Percentiles rank a stretch among this genome's conserved stretches.
Evolutionary conservation across 2,329 filamentous ascomycete species (phyloP).

Genomic region (Pseudogymnoascus sp.): DNA sequence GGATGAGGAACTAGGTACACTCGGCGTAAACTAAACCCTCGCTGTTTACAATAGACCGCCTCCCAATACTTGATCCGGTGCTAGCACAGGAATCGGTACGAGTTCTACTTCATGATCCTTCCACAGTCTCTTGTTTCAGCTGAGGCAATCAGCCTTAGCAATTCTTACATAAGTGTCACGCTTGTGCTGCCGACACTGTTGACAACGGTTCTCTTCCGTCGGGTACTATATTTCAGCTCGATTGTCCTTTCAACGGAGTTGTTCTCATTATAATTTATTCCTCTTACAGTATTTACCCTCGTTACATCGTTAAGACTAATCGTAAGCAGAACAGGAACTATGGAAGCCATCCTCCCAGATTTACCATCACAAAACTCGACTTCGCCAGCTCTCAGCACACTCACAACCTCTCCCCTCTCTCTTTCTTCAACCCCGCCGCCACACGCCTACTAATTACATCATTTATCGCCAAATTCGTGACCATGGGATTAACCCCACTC

Average conservation of each 20-base stretch:
- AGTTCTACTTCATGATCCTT: no score
- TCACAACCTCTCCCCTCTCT: not conserved
- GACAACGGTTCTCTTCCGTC: not conserved
- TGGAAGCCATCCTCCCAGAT: not conserved
- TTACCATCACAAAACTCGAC: not conserved
- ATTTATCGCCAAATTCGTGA: slow-evolving; percentile 64
- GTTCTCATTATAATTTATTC: not conserved
- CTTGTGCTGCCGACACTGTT: no score
- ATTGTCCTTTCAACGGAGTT: not conserved
- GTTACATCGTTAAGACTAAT: not conserved
- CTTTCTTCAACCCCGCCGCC: slow-evolving; percentile 35
- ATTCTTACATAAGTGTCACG: not conserved
- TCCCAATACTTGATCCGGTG: no score
- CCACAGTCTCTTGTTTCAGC: no score
- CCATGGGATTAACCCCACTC: slow-evolving; percentile 75
- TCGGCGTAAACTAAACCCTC: no score
- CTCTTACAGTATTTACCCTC: not conserved
- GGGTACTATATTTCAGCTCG: not conserved
- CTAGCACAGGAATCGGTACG: no score
- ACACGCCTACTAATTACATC: slow-evolving; percentile 56
- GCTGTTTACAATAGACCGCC: no score
- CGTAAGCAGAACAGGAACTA: not conserved
- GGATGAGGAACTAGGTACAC: no score
- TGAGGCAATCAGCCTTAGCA: no score
- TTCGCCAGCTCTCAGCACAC: not conserved